Conservation (phyloP, 1,284 basidiomycete species). For the Irpex sp. region DNA sequence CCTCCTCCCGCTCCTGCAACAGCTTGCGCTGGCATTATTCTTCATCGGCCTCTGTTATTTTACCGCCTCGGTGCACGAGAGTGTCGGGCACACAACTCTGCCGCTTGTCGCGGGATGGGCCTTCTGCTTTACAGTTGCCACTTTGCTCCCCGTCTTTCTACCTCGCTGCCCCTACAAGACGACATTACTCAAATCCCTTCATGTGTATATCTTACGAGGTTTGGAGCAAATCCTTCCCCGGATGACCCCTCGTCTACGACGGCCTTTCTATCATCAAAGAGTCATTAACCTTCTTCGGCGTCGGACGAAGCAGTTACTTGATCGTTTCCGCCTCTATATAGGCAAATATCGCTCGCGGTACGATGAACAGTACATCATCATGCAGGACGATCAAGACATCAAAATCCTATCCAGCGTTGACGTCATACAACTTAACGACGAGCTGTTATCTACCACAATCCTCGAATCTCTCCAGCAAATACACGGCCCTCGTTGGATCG, state of each 20-base stretch:
- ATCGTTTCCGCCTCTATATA: neutral
- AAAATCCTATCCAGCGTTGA: neutral
- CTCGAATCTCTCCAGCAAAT: neutral
- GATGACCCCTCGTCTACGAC: no score
- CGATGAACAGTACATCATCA: no score
- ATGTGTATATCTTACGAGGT: neutral
- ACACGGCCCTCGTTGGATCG: neutral
- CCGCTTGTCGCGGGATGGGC: slow-evolving; percentile 3
- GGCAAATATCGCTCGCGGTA: no score
- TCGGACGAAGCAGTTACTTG: neutral
- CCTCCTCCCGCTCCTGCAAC: slow-evolving; percentile 4
- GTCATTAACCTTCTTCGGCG: neutral
- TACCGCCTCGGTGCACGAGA: neutral
- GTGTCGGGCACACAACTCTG: slow-evolving; percentile 1
- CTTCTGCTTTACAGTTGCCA: neutral
- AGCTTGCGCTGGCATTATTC: slow-evolving; percentile 8
- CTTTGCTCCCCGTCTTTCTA: neutral
- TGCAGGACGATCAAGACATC: neutral
- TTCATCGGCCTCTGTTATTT: slow-evolving; percentile 9
- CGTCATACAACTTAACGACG: neutral
- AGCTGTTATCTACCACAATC: neutral
- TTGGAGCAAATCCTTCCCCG: no score
- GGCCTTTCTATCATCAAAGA: neutral
- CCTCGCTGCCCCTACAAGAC: slow-evolving; percentile 7
- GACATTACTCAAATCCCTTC: neutral